These are phyloP conservation scores for Hypholoma fasciculare DNA, from an alignment of 768 basidiomycete species.

Conservation along the genomic window DNA sequence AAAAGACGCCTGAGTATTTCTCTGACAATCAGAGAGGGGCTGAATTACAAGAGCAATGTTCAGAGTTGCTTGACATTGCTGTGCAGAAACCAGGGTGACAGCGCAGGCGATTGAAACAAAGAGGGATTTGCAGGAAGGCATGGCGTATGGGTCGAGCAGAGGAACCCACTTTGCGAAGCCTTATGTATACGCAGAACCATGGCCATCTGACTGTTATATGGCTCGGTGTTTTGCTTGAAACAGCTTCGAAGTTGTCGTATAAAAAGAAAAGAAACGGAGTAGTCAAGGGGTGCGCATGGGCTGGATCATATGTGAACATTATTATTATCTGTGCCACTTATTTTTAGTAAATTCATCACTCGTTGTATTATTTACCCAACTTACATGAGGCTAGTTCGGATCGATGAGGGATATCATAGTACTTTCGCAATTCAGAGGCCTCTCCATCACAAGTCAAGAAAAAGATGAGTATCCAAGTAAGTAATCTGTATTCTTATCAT, in stretches of 20 bases:
- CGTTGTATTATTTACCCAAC: too few species aligned
- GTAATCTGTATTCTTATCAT: too few species aligned
- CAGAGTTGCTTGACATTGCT: slow-evolving; percentile 14
- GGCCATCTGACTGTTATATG: not conserved
- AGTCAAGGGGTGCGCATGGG: not conserved
- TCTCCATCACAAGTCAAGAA: too few species aligned
- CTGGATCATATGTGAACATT: not conserved
- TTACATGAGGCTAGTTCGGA: too few species aligned
- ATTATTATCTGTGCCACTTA: too few species aligned
- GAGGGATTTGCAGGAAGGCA: slow-evolving; percentile 3
- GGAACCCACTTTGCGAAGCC: not conserved
- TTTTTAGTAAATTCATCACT: too few species aligned
- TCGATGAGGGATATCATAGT: too few species aligned
- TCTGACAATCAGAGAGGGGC: not conserved
- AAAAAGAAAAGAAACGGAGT: not conserved
- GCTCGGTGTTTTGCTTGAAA: not conserved
- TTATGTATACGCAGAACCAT: not conserved
- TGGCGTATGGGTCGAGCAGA: not conserved
- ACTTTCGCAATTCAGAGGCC: too few species aligned
- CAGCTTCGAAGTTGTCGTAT: not conserved
- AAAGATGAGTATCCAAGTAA: too few species aligned
- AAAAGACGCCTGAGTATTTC: not conserved
- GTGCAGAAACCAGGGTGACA: not conserved
- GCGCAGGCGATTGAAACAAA: not conserved
- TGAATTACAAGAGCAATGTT: slow-evolving; percentile 20